A percentile compares a stretch with the other conserved stretches of the same genome.
phyloP scores from a whole-genome alignment of 495 filamentous ascomycete genomes.

The Hypoxylon fragiforme region DNA sequence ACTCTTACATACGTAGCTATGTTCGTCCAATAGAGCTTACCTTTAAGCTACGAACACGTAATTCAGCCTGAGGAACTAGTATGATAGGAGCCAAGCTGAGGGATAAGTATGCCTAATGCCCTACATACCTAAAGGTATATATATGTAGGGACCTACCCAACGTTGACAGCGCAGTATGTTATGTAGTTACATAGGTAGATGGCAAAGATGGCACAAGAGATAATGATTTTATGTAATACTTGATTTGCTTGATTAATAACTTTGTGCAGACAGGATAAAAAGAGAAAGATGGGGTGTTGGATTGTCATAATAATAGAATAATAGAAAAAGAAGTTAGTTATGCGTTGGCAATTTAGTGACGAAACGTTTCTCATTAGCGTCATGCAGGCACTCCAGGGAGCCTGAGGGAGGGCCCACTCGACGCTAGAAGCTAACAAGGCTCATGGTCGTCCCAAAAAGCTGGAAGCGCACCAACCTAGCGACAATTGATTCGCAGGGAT shows the following conservation, averaged over 20 bases:
- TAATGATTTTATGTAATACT: no score
- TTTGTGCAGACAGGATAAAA: background rate
- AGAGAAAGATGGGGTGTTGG: constrained; percentile 14
- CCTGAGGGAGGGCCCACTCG: background rate
- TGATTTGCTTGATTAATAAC: no score
- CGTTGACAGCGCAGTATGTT: background rate
- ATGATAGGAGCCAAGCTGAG: background rate
- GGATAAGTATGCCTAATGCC: background rate
- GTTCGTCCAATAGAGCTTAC: constrained; percentile 8
- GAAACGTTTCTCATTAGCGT: constrained; percentile 30
- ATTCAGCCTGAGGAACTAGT: background rate
- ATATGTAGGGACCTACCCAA: background rate
- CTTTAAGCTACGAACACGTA: background rate
- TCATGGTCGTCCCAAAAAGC: constrained; percentile 24
- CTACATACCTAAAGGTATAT: background rate
- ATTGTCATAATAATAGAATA: no score
- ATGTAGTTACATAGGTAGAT: background rate
- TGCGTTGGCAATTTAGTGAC: constrained; percentile 34
- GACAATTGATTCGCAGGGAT: background rate
- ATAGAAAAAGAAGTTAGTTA: constrained; percentile 4
- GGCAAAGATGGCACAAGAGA: no score
- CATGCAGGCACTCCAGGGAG: constrained; percentile 29
- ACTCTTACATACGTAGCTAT: constrained; percentile 2
- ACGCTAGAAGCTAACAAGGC: constrained; percentile 13
- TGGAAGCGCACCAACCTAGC: constrained; percentile 23